Evolutionary conservation across 441 rosid species (phyloP).

Genomic region (Eruca vesicaria): DNA sequence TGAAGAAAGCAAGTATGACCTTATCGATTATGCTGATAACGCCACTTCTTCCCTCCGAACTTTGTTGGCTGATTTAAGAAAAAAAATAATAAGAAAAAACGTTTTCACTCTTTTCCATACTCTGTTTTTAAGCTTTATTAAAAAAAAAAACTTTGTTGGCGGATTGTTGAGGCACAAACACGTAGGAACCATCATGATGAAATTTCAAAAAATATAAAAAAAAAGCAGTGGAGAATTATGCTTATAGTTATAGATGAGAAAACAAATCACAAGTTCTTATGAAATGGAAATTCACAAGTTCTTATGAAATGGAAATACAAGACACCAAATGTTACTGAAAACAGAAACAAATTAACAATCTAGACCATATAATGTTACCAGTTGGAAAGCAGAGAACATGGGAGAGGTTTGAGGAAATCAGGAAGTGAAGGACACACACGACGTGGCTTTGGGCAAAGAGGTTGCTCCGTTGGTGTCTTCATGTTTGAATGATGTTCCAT

Average conservation of each 20-base stretch:
- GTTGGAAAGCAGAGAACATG: constrained; percentile 53
- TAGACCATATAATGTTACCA: neutral
- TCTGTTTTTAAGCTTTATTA: too few species aligned
- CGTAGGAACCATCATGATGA: neutral
- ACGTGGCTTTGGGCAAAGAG: constrained; percentile 78
- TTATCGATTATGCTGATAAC: constrained; percentile 47
- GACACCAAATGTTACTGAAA: neutral
- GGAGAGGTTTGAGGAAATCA: constrained; percentile 56
- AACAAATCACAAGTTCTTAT: neutral
- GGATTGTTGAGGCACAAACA: neutral
- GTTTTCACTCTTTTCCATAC: too few species aligned
- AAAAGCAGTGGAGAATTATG: neutral
- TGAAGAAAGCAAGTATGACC: constrained; percentile 31
- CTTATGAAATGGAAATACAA: neutral
- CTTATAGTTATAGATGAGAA: neutral
- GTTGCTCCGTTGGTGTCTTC: constrained; percentile 34
- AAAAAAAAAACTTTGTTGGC: neutral
- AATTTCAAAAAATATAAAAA: neutral
- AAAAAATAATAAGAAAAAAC: too few species aligned
- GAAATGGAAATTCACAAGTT: neutral
- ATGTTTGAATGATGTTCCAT: constrained; percentile 54
- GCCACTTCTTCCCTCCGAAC: constrained; percentile 34
- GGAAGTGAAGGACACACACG: constrained; percentile 51
- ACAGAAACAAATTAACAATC: neutral
- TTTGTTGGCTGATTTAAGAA: neutral